A percentile compares a stretch with the other conserved stretches of the same genome.
These are phyloP conservation scores for Lodderomyces elongisporus DNA, from an alignment of 1,139 yeast species.

Conservation along the genomic window DNA sequence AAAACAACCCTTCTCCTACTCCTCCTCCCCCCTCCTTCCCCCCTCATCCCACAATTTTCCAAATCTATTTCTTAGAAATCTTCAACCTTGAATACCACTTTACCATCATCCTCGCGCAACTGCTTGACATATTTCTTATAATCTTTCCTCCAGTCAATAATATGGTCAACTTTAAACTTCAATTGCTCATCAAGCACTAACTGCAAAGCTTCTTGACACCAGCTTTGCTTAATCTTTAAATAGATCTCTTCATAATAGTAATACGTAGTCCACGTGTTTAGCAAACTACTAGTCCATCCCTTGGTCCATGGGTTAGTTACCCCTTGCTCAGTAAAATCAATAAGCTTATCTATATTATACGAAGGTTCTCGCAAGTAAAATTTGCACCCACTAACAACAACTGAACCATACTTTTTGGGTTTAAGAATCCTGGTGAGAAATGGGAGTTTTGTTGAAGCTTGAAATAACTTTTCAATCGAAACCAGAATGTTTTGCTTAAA, in stretches of 20 bases:
- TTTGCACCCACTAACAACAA: conserved; percentile 36
- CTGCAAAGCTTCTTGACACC: conserved; percentile 34
- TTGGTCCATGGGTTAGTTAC: conserved; percentile 30
- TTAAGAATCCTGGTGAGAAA: conserved; percentile 34
- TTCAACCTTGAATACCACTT: conserved; percentile 34
- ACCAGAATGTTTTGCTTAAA: conserved; percentile 19
- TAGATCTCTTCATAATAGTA: conserved; percentile 34
- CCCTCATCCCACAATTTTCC: too few species aligned
- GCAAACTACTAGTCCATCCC: conserved; percentile 30
- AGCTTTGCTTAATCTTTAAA: conserved; percentile 21
- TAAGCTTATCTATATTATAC: conserved; percentile 28
- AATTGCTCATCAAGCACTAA: conserved; percentile 25
- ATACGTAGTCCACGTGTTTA: conserved; percentile 30
- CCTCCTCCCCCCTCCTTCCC: too few species aligned
- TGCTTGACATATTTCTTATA: conserved; percentile 23
- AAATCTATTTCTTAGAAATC: conserved; percentile 32
- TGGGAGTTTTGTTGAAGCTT: conserved; percentile 27
- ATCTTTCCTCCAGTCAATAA: conserved; percentile 37
- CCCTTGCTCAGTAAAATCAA: conserved; percentile 19
- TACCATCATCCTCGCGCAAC: conserved; percentile 30
- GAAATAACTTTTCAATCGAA: conserved; percentile 21
- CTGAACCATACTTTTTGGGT: conserved; percentile 30
- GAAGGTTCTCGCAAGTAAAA: conserved; percentile 29
- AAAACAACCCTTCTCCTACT: too few species aligned
- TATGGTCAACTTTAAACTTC: conserved; percentile 28